Evolutionary conservation across 805 yeast species (phyloP).

Genomic region (Yamadazyma scolyti): DNA sequence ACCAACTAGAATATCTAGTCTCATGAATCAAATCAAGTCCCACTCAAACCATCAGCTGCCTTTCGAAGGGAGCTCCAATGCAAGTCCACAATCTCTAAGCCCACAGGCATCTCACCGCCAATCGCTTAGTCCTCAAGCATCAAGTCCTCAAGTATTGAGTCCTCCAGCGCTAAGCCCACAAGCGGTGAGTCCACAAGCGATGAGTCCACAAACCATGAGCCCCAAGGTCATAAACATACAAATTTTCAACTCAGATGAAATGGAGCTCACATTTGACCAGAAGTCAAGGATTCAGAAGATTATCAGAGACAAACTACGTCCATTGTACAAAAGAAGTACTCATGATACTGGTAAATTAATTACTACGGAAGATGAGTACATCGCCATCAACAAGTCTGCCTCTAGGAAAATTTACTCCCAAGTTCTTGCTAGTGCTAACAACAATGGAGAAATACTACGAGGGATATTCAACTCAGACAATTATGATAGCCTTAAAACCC

Average conservation of each 20-base stretch:
- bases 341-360: slow-evolving; percentile 25
- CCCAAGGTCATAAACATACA: too few relatives aligned
- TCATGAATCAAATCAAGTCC: slow-evolving; percentile 11
- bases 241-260: background rate
- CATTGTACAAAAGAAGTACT: slow-evolving; percentile 35
- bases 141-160: too few relatives aligned
- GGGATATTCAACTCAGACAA: slow-evolving; percentile 16
- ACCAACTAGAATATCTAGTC: slow-evolving; percentile 9
- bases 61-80: background rate
- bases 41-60: background rate
- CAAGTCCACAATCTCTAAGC: too few relatives aligned
- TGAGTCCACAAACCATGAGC: too few relatives aligned
- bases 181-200: too few relatives aligned
- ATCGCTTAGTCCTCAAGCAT: too few relatives aligned
- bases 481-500: slow-evolving; percentile 12
- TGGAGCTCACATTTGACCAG: slow-evolving; percentile 35
- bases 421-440: slow-evolving; percentile 15
- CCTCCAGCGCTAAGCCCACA: too few relatives aligned
- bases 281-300: slow-evolving; percentile 55
- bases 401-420: slow-evolving; percentile 55
- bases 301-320: slow-evolving; percentile 51
- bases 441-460: slow-evolving; percentile 7
- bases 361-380: slow-evolving; percentile 41
- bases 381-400: slow-evolving; percentile 57
- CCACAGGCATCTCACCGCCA: too few relatives aligned